Conservation (phyloP, 345 rosid species). For the Reutealis trisperma region DNA sequence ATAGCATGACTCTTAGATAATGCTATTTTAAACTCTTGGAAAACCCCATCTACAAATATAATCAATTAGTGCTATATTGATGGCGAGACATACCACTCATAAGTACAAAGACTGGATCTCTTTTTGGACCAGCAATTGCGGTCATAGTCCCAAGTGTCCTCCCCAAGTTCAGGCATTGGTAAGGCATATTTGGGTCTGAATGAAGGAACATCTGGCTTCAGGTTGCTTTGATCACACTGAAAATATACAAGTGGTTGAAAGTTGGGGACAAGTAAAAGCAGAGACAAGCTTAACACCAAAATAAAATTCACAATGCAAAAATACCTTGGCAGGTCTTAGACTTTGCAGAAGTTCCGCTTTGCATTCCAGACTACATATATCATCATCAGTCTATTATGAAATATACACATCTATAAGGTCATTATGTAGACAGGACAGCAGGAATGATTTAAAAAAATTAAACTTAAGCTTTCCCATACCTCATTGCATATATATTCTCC, state of each 20-base stretch:
- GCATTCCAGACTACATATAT: slow-evolving; percentile 77
- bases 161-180: slow-evolving; percentile 34
- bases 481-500: slow-evolving; percentile 77
- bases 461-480: slow-evolving; percentile 36
- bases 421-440: slow-evolving; percentile 9
- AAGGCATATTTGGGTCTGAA: slow-evolving; percentile 25
- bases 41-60: background rate
- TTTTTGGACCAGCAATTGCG: slow-evolving; percentile 50
- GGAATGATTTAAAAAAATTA: slow-evolving; percentile 8
- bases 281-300: background rate
- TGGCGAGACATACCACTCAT: slow-evolving; percentile 50
- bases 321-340: slow-evolving; percentile 46
- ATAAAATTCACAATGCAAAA: slow-evolving; percentile 13
- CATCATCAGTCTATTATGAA: slow-evolving; percentile 62
- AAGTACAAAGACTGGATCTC: slow-evolving; percentile 62
- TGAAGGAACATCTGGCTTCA: slow-evolving; percentile 16
- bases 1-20: background rate
- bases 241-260: slow-evolving; percentile 13
- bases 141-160: slow-evolving; percentile 55
- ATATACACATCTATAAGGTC: slow-evolving; percentile 12
- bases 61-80: background rate
- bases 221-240: slow-evolving; percentile 38
- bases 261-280: slow-evolving; percentile 6
- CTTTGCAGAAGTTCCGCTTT: slow-evolving; percentile 56
- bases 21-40: background rate